Evolutionary conservation across 768 basidiomycete genomes (phyloP).

Genomic region (Leccinum variicolor): DNA sequence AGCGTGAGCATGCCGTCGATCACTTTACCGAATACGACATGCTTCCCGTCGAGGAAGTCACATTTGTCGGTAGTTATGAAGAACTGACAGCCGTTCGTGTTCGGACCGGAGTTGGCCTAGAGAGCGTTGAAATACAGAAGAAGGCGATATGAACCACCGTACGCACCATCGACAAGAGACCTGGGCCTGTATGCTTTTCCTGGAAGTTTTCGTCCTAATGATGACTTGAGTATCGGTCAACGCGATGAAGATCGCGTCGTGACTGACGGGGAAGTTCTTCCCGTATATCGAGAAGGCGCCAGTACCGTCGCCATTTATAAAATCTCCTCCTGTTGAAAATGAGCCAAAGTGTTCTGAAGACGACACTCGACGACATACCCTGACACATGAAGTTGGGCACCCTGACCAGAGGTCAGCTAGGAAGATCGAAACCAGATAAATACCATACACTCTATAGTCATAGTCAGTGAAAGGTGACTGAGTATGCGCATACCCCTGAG

Average conservation of each 20-base stretch:
- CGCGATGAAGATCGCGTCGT: neutral
- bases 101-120: constrained; percentile 92
- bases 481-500: constrained; percentile 1
- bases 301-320: constrained; percentile 91
- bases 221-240: neutral
- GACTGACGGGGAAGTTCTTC: constrained; percentile 79
- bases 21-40: constrained; percentile 89
- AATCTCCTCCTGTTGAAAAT: constrained; percentile 74
- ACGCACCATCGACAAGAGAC: constrained; percentile 91
- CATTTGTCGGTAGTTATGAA: constrained; percentile 96
- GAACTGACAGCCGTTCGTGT: constrained; percentile 97
- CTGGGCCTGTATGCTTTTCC: constrained; percentile 83
- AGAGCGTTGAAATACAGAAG: neutral
- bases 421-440: constrained; percentile 1
- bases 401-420: constrained; percentile 34
- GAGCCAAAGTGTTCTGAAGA: neutral
- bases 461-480: constrained; percentile 5
- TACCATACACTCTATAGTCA: constrained; percentile 62
- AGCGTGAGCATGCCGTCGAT: constrained; percentile 94
- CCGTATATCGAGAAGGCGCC: constrained; percentile 98
- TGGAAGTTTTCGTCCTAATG: constrained; percentile 90
- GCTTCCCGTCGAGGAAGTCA: constrained; percentile 93
- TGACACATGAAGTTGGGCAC: constrained; percentile 97
- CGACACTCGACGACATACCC: constrained; percentile 39
- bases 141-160: constrained; percentile 8